Evolutionary conservation across 345 rosid species (phyloP), one percentile per base, ranked within the genome.

Genomic region (Eucalyptus cloeziana): DNA sequence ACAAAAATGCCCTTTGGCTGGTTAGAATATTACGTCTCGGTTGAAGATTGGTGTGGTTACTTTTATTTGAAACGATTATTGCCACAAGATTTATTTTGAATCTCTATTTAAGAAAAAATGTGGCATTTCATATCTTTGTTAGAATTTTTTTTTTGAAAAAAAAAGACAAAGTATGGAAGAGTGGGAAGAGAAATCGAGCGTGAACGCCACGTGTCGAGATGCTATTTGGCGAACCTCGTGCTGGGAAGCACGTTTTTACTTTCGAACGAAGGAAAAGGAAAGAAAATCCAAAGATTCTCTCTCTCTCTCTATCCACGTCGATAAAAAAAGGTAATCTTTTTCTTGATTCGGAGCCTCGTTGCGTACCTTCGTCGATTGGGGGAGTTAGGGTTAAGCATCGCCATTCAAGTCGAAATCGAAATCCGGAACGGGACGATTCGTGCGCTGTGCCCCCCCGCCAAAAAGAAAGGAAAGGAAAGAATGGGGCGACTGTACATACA

Each of bases 401-500:
- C 22, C 40, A 9, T 45, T n/a, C 6, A 15, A 47, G 4, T 49
- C 37, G 37, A 49, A 5, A 10, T 33, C 87, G 86, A 10, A 10
- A 5, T 40, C 49, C 52, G 17, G 52, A 13, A 50, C 52, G 52
- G 40, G 40, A 40, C 40, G 40, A 50, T 31, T 43, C 33, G 80
- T 40, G 76, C 33, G 49, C 49, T 47, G 49, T 47, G 49, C 49
- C 49, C 52, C 19, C 49, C 51, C 40, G 52, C 62, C 81, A 10
- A 44, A 50, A 50, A 21, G 4, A 13, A 40, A 40, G 4, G 62
- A 56, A 56, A 24, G 58, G 25, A 52, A 33, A 43, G 43, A 15
- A 93, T 93, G 94, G 94, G 94, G 49, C 80, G 94, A 24, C 85
- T 93, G 49, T 93, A 89, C 86, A 87, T 90, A 85, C 91, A 91